Percentiles rank a stretch among this genome's conserved stretches.
Conservation (phyloP, 768 basidiomycete species). For the Russula ochroleuca region DNA sequence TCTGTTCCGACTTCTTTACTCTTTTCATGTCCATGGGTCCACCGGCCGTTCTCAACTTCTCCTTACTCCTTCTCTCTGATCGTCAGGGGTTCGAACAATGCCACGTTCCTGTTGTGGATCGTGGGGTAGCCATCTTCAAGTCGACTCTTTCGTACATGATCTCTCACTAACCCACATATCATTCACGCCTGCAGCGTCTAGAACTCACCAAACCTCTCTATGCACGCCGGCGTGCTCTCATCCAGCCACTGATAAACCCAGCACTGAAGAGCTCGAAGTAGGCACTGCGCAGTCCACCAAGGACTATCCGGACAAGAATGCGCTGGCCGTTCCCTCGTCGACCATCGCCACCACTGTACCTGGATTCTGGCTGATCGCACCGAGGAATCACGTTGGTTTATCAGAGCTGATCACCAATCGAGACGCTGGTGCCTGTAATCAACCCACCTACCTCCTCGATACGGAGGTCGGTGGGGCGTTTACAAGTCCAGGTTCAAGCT, state of each 20-base stretch:
- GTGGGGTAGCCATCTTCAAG: background rate
- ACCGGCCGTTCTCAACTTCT: background rate
- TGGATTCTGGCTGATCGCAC: constrained; percentile 96
- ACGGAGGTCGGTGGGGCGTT: constrained; percentile 23
- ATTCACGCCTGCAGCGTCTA: constrained; percentile 50
- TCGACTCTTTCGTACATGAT: background rate
- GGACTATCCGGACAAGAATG: constrained; percentile 66
- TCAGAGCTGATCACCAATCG: constrained; percentile 89
- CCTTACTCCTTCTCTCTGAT: background rate
- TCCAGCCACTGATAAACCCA: constrained; percentile 73
- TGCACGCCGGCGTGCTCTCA: constrained; percentile 79
- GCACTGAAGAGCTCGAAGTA: constrained; percentile 73
- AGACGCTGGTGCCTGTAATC: constrained; percentile 81
- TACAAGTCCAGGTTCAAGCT: constrained; percentile 86
- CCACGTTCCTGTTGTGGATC: background rate
- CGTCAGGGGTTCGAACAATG: background rate
- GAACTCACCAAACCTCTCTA: constrained; percentile 69
- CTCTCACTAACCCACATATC: constrained; percentile 8
- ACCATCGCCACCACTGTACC: constrained; percentile 59
- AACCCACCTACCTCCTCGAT: constrained; percentile 62
- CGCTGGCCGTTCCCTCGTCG: constrained; percentile 38
- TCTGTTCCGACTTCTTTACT: background rate
- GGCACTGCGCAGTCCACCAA: constrained; percentile 70
- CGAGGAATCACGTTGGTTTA: constrained; percentile 85
- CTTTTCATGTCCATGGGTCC: background rate